Percentiles rank a stretch among this genome's conserved stretches.
These are phyloP conservation scores for Quercus gilva DNA, from an alignment of 306 rosid genomes.

Conservation along the genomic window DNA sequence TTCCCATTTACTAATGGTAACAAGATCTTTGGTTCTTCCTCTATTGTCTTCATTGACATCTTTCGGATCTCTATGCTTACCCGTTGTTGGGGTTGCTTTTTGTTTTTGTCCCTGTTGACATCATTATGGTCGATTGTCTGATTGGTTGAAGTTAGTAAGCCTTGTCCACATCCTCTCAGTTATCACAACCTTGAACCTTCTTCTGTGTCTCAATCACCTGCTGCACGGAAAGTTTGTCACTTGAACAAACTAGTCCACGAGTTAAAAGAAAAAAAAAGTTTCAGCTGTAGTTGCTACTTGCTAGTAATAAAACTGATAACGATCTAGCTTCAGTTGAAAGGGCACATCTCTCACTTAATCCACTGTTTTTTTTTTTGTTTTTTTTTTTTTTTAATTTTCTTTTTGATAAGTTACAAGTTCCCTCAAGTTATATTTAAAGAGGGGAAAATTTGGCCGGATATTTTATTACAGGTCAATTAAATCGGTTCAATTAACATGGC, in stretches of 20 bases:
- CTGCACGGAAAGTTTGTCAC: conserved; percentile 31
- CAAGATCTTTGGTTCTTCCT: background rate
- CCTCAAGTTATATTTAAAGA: too few relatives aligned
- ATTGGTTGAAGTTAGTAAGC: conserved; percentile 54
- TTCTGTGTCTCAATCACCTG: conserved; percentile 46
- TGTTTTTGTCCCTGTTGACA: background rate
- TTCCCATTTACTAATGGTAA: background rate
- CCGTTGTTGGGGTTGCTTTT: conserved; percentile 1
- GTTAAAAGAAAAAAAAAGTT: background rate
- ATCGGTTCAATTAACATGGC: too few relatives aligned
- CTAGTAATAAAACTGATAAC: too few relatives aligned
- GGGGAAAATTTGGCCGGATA: too few relatives aligned
- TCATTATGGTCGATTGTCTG: conserved; percentile 50
- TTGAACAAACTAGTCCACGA: background rate
- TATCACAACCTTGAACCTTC: conserved; percentile 39
- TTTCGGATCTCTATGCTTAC: background rate
- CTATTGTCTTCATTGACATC: background rate
- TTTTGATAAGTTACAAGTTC: too few relatives aligned
- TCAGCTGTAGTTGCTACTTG: too few relatives aligned
- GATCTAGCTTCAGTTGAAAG: too few relatives aligned
- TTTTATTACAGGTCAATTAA: too few relatives aligned
- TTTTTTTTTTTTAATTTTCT: too few relatives aligned
- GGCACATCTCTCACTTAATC: too few relatives aligned
- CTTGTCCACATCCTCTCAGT: conserved; percentile 82
- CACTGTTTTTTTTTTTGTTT: too few relatives aligned